Base-by-base conservation (phyloP, 1,284 basidiomycete species). In the Tremellales sp. region DNA sequence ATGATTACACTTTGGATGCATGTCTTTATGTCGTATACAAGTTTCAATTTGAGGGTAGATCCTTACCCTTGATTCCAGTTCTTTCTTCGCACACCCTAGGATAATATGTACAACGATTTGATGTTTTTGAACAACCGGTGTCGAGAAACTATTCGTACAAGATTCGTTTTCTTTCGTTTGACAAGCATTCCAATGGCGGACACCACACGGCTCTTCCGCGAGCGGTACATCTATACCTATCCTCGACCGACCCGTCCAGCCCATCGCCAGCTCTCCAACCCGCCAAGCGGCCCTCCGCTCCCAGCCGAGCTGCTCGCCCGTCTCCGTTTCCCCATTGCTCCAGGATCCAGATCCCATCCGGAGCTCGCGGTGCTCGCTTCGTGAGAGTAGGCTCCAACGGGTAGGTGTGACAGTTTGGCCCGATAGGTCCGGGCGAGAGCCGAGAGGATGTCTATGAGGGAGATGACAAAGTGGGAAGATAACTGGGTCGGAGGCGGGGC, bases 401-500 rank as follows among this genome's bases (percentile, higher is more conserved):
- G 21, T 47, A 53, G 36, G 3, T 54, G 53, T 4, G 36, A 26
- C 1, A 63, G 48, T 29, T 53, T 53, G 31, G 31, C 19, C 18
- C 43, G 45, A 36, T 54, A 56, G 12, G 51, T 43, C 18, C 53
- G 53, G 3, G 59, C 62, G 21, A 66, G 53, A 42, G 54, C 56
- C 1, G 53, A 48, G 14, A 68, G 48, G 24, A 68, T 60, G 35
- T 68, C 66, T 3, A 63, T 47, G 14, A 61, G 63, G 10, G 64
- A 65, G 2, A 68, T 53, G 28, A 68, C 63, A 34, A 58, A 63
- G 35, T 66, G 63, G 4, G 57, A 47, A 3, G 62, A 64, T 13
- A 64, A 45, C 40, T 54, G 57, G 3, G 62, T 60, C 1, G 58
- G 43, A 1, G 63, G 59, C 2, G 63, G 60, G 2, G 48, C 24